Percentiles rank a stretch among this genome's conserved stretches.
phyloP scores from a whole-genome alignment of 1,139 yeast genomes.

The Yamadazyma dendronema region DNA sequence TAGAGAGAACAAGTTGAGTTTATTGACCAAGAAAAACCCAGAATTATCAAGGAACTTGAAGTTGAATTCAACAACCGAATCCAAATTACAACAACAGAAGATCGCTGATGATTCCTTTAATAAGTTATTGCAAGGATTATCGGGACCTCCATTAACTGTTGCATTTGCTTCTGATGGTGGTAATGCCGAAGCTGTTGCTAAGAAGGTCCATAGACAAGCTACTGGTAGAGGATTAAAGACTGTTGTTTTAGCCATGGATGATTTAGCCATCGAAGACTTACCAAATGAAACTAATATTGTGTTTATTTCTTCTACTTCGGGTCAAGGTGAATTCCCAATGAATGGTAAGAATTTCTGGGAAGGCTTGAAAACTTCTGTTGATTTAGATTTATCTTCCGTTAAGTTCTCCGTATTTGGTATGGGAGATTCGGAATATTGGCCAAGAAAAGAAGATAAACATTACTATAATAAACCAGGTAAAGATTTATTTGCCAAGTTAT shows the following conservation, averaged over 20 bases:
- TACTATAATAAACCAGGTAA: slow-evolving; percentile 91
- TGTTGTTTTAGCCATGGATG: slow-evolving; percentile 79
- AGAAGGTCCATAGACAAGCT: slow-evolving; percentile 80
- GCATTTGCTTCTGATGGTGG: slow-evolving; percentile 97
- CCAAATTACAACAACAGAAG: slow-evolving; percentile 58
- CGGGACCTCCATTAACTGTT: slow-evolving; percentile 90
- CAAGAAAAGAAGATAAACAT: slow-evolving; percentile 91
- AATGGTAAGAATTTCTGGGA: slow-evolving; percentile 95
- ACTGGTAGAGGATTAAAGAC: slow-evolving; percentile 84
- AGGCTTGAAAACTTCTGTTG: slow-evolving; percentile 64
- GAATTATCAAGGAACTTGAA: slow-evolving; percentile 73
- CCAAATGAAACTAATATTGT: slow-evolving; percentile 79
- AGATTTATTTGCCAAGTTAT: slow-evolving; percentile 65
- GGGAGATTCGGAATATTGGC: slow-evolving; percentile 97
- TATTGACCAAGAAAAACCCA: slow-evolving; percentile 71
- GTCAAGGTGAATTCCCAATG: slow-evolving; percentile 97
- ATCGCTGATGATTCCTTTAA: slow-evolving; percentile 78
- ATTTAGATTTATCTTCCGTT: slow-evolving; percentile 68
- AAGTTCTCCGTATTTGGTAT: slow-evolving; percentile 81
- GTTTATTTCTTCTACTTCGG: slow-evolving; percentile 86
- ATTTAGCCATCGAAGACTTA: slow-evolving; percentile 74
- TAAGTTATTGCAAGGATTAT: slow-evolving; percentile 76
- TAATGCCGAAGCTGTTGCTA: slow-evolving; percentile 81
- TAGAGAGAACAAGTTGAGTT: slow-evolving; percentile 81
- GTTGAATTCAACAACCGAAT: slow-evolving; percentile 56